Evolutionary conservation across 208 protist species (phyloP), one percentile per base, ranked within the genome.

Genomic region (Leishmania amazonensis): DNA sequence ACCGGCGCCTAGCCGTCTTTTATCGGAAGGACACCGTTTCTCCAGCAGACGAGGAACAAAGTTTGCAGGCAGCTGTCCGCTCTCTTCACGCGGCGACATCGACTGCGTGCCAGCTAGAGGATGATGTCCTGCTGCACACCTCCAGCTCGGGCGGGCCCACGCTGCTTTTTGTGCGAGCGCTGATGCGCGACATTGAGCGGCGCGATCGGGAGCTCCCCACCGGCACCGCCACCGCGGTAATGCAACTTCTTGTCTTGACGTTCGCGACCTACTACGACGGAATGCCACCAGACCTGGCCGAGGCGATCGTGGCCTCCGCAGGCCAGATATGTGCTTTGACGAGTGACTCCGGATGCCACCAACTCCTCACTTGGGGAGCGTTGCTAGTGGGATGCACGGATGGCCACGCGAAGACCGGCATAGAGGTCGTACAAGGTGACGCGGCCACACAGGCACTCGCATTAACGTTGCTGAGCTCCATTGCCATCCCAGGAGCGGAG

Each of bases 191-290:
- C 13, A 9, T 71, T 24, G 42, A 24, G 72, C n/a, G 21, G 62
- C 73, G 62, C 4, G 21, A 40, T 11, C 24, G 21, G 13, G 51
- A 31, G 21, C 73, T 85, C 0, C 71, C 82, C 3, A 79, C 82
- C 31, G 82, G 82, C 28, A 70, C 82, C 13, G 82, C 82, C 19
- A 54, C 58, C 11, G 82, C 78, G 38, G 45, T 85, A 17, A 28
- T 85, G 51, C 82, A 51, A 3, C 51, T 76, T 53, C 64, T 85
- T 15, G 64, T 85, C 6, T 49, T 24, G 28, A 53, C 78, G 1
- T 67, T 24, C 40, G 72, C 73, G 4, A 49, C 51, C 28, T 71
- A 75, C 31, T 47, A 54, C n/a, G 21, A 13, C 19, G 54, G 62
- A 1, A 42, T 28, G 58, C 24, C 62, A 2, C 35, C 0, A 4